Base-by-base conservation (phyloP, 805 yeast species). In the Myxozyma kluyveri region DNA sequence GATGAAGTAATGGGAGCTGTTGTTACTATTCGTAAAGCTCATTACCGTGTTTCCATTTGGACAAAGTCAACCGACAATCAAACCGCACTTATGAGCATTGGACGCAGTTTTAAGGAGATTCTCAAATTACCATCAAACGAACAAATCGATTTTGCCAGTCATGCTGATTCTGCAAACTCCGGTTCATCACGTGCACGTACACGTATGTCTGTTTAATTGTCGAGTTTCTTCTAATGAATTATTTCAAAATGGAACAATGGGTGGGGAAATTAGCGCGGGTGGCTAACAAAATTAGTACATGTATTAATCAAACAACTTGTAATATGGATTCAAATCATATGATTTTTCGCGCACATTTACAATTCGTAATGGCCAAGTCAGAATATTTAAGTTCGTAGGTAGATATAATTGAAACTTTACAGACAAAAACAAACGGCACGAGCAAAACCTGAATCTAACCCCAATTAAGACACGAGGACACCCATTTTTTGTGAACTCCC, bases 1-100 rank as follows among this genome's bases (percentile, higher is more conserved):
- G 80, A 79, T 62, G 80, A 85, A 67, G 93, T 93, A 61, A 90
- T 87, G 69, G 99, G 99, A 67, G 87, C 88, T 63, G 96, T 93
- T 60, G 82, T 88, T 68, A 88, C 87, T 70, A 82, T 86, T 65
- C 86, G 96, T 78, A 84, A 81, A 68, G 82, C 80, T 62, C 88
- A 82, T 61, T 81, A 79, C 76, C 86, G 88, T 72, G 79, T 91
- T 69, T 91, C 95, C 67, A 75, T 91, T 69, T 91, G 99, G 99
- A 91, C 97, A 60, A 84, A 83, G 69, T 79, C 90, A 56, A 81
- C 85, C 64, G 80, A 82, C 63, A 73, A 72, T 63, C 73, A 71
- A 49, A 83, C 76, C 59, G 65, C 69, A 47, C 72, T 85, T 60
- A 77, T 86, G 67, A 78, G 74, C 62, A 80, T 85, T 61, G 84